Percentiles rank a stretch among this genome's conserved stretches.
phyloP scores from a whole-genome alignment of 352 stramenopile genomes.

The Pythium coloratum region DNA sequence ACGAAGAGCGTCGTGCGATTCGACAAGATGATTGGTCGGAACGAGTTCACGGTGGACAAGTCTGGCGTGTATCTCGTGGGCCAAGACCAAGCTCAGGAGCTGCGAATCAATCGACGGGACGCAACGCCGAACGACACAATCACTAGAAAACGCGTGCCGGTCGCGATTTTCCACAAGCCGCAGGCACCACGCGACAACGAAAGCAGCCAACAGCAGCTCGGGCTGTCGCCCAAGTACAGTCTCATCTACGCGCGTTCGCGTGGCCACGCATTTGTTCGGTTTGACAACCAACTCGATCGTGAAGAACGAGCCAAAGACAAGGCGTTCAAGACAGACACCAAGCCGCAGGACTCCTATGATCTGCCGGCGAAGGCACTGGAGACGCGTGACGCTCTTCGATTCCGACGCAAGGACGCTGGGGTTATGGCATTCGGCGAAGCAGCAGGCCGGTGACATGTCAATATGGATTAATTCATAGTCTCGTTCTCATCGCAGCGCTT shows the following conservation, averaged over 20 bases:
- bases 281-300: conserved; percentile 16
- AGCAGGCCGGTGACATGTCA: not conserved
- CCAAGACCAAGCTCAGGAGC: not conserved
- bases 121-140: not conserved
- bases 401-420: conserved; percentile 1
- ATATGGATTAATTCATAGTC: too few species aligned
- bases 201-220: not conserved
- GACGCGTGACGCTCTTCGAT: conserved; percentile 1
- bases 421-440: not conserved
- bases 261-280: conserved; percentile 8
- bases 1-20: not conserved
- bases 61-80: conserved; percentile 14
- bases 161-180: not conserved
- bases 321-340: not conserved
- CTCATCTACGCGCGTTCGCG: not conserved
- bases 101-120: not conserved
- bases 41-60: conserved; percentile 2
- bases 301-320: conserved; percentile 13
- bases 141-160: not conserved
- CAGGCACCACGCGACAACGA: not conserved
- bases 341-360: not conserved
- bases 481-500: too few species aligned
- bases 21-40: conserved; percentile 13
- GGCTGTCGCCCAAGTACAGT: conserved; percentile 14
- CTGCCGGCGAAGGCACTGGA: not conserved